These are phyloP conservation scores for Volutella citrinella DNA, from an alignment of 2,329 filamentous ascomycete species.

Conservation along the genomic window DNA sequence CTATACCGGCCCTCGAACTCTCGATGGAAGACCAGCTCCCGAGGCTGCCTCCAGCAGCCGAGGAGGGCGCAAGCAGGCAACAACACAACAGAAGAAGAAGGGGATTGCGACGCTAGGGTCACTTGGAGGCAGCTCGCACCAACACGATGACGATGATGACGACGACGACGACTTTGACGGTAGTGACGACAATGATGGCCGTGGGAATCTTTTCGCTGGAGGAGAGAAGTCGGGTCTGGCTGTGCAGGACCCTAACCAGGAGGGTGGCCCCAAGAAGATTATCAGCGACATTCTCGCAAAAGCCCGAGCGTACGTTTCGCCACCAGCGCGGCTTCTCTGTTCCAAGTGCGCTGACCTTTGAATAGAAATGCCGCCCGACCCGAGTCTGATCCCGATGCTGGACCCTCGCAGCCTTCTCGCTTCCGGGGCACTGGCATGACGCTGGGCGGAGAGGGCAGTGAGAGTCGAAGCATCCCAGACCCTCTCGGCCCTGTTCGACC, in stretches of 20 bases:
- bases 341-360: not conserved
- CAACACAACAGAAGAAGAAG: constrained; percentile 49
- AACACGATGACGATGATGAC: constrained; percentile 57
- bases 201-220: constrained; percentile 73
- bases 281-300: constrained; percentile 64
- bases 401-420: constrained; percentile 45
- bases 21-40: constrained; percentile 60
- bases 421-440: constrained; percentile 74
- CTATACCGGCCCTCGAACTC: constrained; percentile 60
- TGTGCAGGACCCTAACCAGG: constrained; percentile 58
- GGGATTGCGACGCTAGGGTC: constrained; percentile 62
- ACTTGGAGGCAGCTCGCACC: constrained; percentile 45
- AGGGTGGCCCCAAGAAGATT: constrained; percentile 50
- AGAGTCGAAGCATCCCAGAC: constrained; percentile 66
- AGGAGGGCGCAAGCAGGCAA: constrained; percentile 33
- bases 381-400: constrained; percentile 47
- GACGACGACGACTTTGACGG: constrained; percentile 55
- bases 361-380: constrained; percentile 60
- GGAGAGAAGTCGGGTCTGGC: constrained; percentile 79
- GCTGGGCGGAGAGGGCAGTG: constrained; percentile 72
- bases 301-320: constrained; percentile 55
- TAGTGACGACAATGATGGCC: constrained; percentile 55
- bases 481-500: constrained; percentile 38
- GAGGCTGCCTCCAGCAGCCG: constrained; percentile 28
- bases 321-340: too few relatives aligned